A percentile compares a stretch with the other conserved stretches of the same genome.
phyloP scores from a whole-genome alignment of 2,329 filamentous ascomycete species.

The Gaeumannomyces tritici region DNA sequence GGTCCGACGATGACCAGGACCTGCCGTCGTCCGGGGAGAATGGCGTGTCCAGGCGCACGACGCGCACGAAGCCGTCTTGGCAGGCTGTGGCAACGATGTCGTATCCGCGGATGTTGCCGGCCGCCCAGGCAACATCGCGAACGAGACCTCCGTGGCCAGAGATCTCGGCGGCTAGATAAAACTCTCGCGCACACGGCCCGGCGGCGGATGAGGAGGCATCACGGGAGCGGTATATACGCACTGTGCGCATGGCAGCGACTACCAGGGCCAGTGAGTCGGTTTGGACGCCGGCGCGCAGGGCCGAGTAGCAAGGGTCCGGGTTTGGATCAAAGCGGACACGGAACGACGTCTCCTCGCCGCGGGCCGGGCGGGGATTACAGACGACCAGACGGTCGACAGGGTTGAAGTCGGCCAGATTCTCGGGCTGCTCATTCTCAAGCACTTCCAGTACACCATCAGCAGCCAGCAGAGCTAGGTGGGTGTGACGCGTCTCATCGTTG shows the following conservation, averaged over 20 bases:
- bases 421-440: constrained; percentile 77
- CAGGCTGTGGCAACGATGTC: constrained; percentile 87
- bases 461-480: constrained; percentile 76
- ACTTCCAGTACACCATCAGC: constrained; percentile 70
- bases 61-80: constrained; percentile 80
- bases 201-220: constrained; percentile 21
- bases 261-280: constrained; percentile 71
- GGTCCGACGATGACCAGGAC: constrained; percentile 37
- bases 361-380: constrained; percentile 51
- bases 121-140: constrained; percentile 84
- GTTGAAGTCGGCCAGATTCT: constrained; percentile 68
- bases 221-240: constrained; percentile 73
- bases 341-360: constrained; percentile 83
- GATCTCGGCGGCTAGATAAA: constrained; percentile 76
- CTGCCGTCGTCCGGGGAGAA: constrained; percentile 34
- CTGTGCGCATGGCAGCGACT: constrained; percentile 75
- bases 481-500: constrained; percentile 70
- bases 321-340: constrained; percentile 83
- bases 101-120: constrained; percentile 80
- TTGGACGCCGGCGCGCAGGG: constrained; percentile 71
- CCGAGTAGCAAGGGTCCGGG: constrained; percentile 67
- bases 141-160: constrained; percentile 67
- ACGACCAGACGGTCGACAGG: constrained; percentile 69
- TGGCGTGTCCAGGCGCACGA: constrained; percentile 71
- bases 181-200: constrained; percentile 49